Base-by-base conservation (phyloP, 2,329 filamentous ascomycete species). In the Onygenales sp. region DNA sequence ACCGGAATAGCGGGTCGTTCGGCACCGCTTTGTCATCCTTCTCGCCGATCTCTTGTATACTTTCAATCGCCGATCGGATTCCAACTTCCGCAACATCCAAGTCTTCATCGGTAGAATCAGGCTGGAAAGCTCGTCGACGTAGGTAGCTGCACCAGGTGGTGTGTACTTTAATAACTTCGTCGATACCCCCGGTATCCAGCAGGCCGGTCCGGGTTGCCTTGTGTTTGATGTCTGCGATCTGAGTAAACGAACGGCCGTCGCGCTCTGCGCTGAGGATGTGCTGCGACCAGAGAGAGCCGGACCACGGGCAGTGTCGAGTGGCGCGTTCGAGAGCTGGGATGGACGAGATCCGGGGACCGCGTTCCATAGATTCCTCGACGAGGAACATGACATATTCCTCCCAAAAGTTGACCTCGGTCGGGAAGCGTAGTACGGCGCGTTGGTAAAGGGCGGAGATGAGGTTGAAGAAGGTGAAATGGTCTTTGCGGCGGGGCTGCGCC, bases 91-190 rank as follows among this genome's bases (percentile, higher is more conserved):
- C 92, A 47, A 95, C 83, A 65, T 96, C 91, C 35, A 87, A 78
- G 52, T 92, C 88, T 65, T 96, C 91, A 54, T 92, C 87, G 1
- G 81, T 82, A 1, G 86, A 83, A 55, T 83, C 82, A 1, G 82
- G 78, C 53, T 83, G 77, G 74, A 95, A 90, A 14, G 92, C 89
- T 48, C 85, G 85, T 27, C 93, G 86, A 60, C 92, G 89, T 17
- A 98, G 78, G 61, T 92, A 97, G 49, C 89, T 90, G 65, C 92
- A 96, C 93, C 93, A 98, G 0, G 91, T 86, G 51, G 89, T 84
- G 64, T 96, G 90, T 64, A 97, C 89, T 62, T 95, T 89, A 55
- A 97, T 80, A 35, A 96, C 83, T 59, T 91, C 87, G 49, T 89
- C 83, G 78, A 96, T 86, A 27, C 90, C 91, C 57, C 89, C 84